phyloP scores from a whole-genome alignment of 2,329 filamentous ascomycete genomes.

The Beauveria brongniartii region DNA sequence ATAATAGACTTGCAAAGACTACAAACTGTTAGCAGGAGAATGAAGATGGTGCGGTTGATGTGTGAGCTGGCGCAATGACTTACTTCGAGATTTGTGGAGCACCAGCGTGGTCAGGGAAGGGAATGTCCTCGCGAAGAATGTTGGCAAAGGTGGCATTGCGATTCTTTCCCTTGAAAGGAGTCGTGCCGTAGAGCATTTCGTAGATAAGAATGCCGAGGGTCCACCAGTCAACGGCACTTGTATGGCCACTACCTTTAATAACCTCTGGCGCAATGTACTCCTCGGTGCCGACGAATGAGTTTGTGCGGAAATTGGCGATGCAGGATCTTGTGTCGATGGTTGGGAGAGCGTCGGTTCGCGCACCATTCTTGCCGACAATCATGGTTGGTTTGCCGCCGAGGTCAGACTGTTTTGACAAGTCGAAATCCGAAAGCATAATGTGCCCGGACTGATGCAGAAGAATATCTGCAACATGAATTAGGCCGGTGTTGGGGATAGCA shows the following conservation, averaged over 20 bases:
- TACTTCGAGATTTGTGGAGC: constrained; percentile 87
- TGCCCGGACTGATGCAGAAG: constrained; percentile 97
- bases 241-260: constrained; percentile 97
- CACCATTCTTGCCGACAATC: constrained; percentile 87
- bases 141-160: constrained; percentile 97
- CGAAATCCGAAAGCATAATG: constrained; percentile 99
- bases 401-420: constrained; percentile 95
- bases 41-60: constrained; percentile 11
- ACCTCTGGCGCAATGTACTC: constrained; percentile 99
- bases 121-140: constrained; percentile 89
- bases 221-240: constrained; percentile 99
- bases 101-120: constrained; percentile 83
- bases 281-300: constrained; percentile 96
- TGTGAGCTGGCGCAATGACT: constrained; percentile 25
- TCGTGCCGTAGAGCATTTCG: constrained; percentile 98
- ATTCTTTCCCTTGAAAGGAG: constrained; percentile 99
- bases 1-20: constrained; percentile 96
- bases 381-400: constrained; percentile 93
- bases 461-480: constrained; percentile 56
- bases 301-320: constrained; percentile 96
- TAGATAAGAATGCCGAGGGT: constrained; percentile 95
- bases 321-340: constrained; percentile 99
- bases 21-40: constrained; percentile 13
- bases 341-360: constrained; percentile 76
- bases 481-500: background rate